Evolutionary conservation across 176 grass and related monocot genomes (phyloP), one percentile per base, ranked within the genome.

Genomic region (Phoenix dactylifera): DNA sequence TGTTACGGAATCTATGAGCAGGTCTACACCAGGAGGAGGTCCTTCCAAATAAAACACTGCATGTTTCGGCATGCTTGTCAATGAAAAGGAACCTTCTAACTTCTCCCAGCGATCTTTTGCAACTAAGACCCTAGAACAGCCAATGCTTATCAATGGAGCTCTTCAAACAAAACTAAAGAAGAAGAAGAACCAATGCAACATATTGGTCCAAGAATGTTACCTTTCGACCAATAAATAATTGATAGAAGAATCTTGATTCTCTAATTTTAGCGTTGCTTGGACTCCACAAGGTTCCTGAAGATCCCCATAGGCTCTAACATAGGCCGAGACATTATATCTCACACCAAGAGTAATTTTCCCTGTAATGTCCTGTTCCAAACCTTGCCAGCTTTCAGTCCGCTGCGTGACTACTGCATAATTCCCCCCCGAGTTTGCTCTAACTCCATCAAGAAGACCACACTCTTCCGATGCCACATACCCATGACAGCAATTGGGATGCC

Each of bases 351-450:
- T 64, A 66, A 98, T 59, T 24, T 83, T 88, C 65, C 71, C 81
- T 0, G 83, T 85, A 64, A 98, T 71, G 53, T 86, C 87, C 66
- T 98, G 93, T 50, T 98, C 87, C 57, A 98, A 64, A 55, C 93
- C 93, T 64, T 98, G 87, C 93, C 93, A 98, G 51, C 7, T 83
- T 67, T 88, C 77, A 26, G 61, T 92, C 48, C 93, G 78, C 29
- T 80, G 29, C 25, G 84, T 97, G 64, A 97, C 69, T n/a, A 98
- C 80, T 60, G 81, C 84, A 78, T 98, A 98, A 61, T 61, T 82
- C 50, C 70, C 64, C 15, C 83, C 92, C 18, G 83, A 96, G 71
- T 80, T 79, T 16, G 92, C 80, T 59, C 75, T 88, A 77, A 89
- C 70, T 80, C 84, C 87, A 54, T 83, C 51, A 59, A 72, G 70